phyloP scores from a whole-genome alignment of 2,329 filamentous ascomycete species.

The Talaromyces verruculosus region DNA sequence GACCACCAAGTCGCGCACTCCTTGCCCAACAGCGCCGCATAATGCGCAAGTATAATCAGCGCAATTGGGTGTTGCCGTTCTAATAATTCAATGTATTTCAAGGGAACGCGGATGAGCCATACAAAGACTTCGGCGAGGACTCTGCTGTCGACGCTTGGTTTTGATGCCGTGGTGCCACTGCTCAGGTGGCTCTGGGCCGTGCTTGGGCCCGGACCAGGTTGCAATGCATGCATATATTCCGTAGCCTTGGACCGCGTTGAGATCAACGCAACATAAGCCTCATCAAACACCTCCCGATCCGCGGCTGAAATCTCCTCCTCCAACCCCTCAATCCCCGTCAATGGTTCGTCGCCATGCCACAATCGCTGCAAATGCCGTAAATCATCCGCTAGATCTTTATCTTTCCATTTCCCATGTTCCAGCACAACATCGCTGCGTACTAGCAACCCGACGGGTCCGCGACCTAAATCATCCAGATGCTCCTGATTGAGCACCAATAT shows the following conservation, averaged over 20 bases:
- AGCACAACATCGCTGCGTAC: neutral
- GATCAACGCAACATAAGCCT: conserved; percentile 1
- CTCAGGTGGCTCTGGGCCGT: neutral
- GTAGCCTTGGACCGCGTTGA: neutral
- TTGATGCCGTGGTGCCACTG: neutral
- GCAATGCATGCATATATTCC: conserved; percentile 1
- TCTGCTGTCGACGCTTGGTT: neutral
- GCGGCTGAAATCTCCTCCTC: neutral
- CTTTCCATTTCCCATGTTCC: neutral
- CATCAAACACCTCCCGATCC: conserved; percentile 14
- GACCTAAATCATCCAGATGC: neutral
- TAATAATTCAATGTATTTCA: conserved; percentile 18
- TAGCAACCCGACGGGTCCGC: neutral
- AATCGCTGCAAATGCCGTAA: neutral
- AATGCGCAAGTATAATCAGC: conserved; percentile 21
- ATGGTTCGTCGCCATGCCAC: conserved; percentile 3
- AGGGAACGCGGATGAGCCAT: conserved; percentile 13
- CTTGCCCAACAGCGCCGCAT: conserved; percentile 16
- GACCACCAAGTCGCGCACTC: conserved; percentile 18
- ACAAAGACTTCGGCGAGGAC: conserved; percentile 14
- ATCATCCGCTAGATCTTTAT: conserved; percentile 1
- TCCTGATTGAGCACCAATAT: conserved; percentile 9
- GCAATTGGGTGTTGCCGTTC: conserved; percentile 20
- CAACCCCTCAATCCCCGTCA: neutral
- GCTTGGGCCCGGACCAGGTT: neutral